Percentiles rank a stretch among this genome's conserved stretches.
Evolutionary conservation across 768 basidiomycete species (phyloP).

Genomic region (Termitomyces sp.): DNA sequence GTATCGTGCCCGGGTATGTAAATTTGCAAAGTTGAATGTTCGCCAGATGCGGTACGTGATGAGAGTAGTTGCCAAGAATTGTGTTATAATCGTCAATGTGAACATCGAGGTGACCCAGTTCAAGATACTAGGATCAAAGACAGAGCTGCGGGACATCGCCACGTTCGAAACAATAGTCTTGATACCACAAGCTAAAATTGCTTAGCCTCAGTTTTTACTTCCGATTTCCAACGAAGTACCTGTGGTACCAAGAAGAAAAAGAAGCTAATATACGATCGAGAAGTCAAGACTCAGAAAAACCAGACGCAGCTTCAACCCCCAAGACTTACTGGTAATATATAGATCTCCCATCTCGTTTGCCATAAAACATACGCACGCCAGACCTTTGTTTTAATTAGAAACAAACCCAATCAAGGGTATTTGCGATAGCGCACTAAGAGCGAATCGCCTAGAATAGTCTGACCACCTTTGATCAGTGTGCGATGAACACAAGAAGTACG

Average conservation of each 20-base stretch:
- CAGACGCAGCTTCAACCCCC: no score
- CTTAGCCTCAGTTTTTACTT: background rate
- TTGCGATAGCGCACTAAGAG: constrained; percentile 13
- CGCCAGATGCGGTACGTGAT: constrained; percentile 19
- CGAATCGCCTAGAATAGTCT: constrained; percentile 22
- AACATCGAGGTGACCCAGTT: constrained; percentile 23
- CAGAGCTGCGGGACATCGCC: constrained; percentile 14
- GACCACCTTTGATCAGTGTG: background rate
- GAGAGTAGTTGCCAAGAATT: constrained; percentile 18
- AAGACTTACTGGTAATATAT: constrained; percentile 15
- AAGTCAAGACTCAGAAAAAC: background rate
- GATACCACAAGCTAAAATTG: constrained; percentile 17
- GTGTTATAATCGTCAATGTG: constrained; percentile 21
- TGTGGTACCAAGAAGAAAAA: constrained; percentile 19
- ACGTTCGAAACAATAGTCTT: constrained; percentile 17
- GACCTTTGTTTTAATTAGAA: constrained; percentile 7
- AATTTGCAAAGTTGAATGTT: constrained; percentile 9
- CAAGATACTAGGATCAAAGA: constrained; percentile 20
- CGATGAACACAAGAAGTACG: background rate
- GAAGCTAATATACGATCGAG: background rate
- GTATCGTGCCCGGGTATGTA: constrained; percentile 12
- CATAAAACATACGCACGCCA: constrained; percentile 24
- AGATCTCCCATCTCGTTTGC: constrained; percentile 16
- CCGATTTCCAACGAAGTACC: constrained; percentile 5
- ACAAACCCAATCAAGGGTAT: background rate